These are phyloP conservation scores for Trametes pubescens DNA, from an alignment of 1,284 basidiomycete genomes.

Conservation along the genomic window DNA sequence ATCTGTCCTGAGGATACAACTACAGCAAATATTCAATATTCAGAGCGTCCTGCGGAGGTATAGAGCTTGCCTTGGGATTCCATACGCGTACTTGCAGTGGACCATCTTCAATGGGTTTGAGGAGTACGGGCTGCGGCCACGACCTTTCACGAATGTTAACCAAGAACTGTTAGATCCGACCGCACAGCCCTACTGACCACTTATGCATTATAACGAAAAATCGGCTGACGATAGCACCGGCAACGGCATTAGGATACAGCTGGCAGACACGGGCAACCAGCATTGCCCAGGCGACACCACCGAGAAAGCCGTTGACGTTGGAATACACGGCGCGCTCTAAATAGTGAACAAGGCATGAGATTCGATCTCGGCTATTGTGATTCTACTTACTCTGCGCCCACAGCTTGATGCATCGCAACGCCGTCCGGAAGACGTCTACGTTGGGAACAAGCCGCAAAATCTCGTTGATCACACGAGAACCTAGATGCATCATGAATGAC, in stretches of 20 bases:
- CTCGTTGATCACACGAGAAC: conserved; percentile 96
- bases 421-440: conserved; percentile 93
- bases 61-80: conserved; percentile 86
- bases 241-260: conserved; percentile 93
- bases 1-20: conserved; percentile 92
- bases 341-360: conserved; percentile 20
- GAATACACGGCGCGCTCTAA: conserved; percentile 95
- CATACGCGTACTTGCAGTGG: conserved; percentile 94
- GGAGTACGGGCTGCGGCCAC: conserved; percentile 97
- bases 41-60: too few relatives aligned
- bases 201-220: conserved; percentile 98
- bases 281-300: conserved; percentile 99
- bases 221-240: conserved; percentile 94
- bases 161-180: neutral
- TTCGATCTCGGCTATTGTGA: conserved; percentile 17
- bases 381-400: conserved; percentile 90
- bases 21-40: conserved; percentile 41
- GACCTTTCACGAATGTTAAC: conserved; percentile 60
- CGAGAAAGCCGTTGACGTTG: conserved; percentile 98
- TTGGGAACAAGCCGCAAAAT: conserved; percentile 96
- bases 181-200: conserved; percentile 62
- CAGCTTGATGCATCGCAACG: conserved; percentile 94
- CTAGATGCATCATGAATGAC: conserved; percentile 47
- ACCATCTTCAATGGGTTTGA: conserved; percentile 97
- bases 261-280: conserved; percentile 98